phyloP scores from a whole-genome alignment of 768 basidiomycete species.

The Mycena crocata region DNA sequence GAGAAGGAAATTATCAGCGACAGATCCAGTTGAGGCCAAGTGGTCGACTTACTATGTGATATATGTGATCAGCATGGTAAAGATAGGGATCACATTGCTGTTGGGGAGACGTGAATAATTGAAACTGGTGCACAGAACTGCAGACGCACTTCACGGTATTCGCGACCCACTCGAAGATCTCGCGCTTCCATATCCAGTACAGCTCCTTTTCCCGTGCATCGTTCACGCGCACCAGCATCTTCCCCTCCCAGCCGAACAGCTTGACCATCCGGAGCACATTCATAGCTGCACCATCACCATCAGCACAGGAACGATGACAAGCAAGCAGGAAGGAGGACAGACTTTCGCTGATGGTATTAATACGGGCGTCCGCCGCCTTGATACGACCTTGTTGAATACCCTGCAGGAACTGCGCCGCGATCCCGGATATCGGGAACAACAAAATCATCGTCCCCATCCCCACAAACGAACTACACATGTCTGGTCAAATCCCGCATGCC shows the following conservation, averaged over 20 bases:
- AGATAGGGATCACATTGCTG: slow-evolving; percentile 69
- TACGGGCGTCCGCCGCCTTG: slow-evolving; percentile 51
- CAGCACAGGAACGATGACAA: background rate
- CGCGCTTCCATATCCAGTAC: slow-evolving; percentile 61
- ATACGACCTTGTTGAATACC: slow-evolving; percentile 25
- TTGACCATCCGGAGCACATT: slow-evolving; percentile 63
- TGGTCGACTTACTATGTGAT: slow-evolving; percentile 49
- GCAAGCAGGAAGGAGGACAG: slow-evolving; percentile 37
- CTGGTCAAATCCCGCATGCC: background rate
- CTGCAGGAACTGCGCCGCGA: slow-evolving; percentile 51
- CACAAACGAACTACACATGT: slow-evolving; percentile 48
- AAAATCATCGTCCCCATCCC: slow-evolving; percentile 56
- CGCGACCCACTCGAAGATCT: slow-evolving; percentile 63
- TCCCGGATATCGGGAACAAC: slow-evolving; percentile 57
- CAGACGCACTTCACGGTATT: slow-evolving; percentile 54
- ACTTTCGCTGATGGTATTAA: slow-evolving; percentile 60
- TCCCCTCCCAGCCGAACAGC: slow-evolving; percentile 76
- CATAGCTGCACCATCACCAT: slow-evolving; percentile 42
- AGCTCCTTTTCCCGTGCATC: slow-evolving; percentile 74
- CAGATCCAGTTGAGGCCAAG: background rate
- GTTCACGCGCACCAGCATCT: slow-evolving; percentile 64
- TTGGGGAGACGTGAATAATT: background rate
- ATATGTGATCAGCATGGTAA: slow-evolving; percentile 76
- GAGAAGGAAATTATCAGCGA: slow-evolving; percentile 7
- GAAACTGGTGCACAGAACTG: too few species aligned